Conservation (phyloP, 192 early-diverging fungal species). For the Martensiomyces pterosporus region DNA sequence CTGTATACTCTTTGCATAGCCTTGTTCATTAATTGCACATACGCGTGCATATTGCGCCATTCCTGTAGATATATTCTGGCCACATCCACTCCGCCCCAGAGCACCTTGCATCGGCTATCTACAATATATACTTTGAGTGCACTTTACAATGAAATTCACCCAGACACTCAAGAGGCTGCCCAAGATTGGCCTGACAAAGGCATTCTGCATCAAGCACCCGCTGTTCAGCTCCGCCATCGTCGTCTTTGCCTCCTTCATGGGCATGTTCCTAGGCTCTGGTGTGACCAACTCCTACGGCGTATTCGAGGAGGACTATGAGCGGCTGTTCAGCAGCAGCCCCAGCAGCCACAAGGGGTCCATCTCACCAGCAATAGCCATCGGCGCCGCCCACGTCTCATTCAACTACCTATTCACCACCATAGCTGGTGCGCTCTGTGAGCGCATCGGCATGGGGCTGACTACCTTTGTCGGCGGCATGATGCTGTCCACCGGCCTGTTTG, state of each 20-base stretch:
- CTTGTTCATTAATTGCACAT: too few species aligned
- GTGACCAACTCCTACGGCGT: conserved; percentile 49
- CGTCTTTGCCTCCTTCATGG: conserved; percentile 34
- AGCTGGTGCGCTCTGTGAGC: conserved; percentile 43
- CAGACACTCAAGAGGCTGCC: conserved; percentile 30
- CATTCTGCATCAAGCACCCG: conserved; percentile 35
- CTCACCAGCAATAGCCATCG: conserved; percentile 43
- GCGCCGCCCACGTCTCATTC: conserved; percentile 32
- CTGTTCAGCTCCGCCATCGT: conserved; percentile 27
- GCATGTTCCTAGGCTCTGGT: conserved; percentile 44
- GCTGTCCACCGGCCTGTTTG: conserved; percentile 27
- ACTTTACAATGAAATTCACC: too few species aligned
- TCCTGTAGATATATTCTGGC: too few species aligned
- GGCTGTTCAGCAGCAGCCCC: conserved; percentile 27
- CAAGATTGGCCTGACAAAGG: conserved; percentile 32
- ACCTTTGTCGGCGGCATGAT: conserved; percentile 40
- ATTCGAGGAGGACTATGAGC: conserved; percentile 49
- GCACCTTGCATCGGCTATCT: too few species aligned
- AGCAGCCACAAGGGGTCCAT: conserved; percentile 2
- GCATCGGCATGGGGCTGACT: conserved; percentile 45
- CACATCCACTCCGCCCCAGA: too few species aligned
- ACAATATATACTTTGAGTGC: too few species aligned
- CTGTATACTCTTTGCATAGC: too few species aligned
- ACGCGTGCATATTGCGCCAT: too few species aligned
- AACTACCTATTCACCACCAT: conserved; percentile 49